A percentile compares a stretch with the other conserved stretches of the same genome.
Evolutionary conservation across 2,329 filamentous ascomycete species (phyloP).

Genomic region (Hirsutella thompsonii): DNA sequence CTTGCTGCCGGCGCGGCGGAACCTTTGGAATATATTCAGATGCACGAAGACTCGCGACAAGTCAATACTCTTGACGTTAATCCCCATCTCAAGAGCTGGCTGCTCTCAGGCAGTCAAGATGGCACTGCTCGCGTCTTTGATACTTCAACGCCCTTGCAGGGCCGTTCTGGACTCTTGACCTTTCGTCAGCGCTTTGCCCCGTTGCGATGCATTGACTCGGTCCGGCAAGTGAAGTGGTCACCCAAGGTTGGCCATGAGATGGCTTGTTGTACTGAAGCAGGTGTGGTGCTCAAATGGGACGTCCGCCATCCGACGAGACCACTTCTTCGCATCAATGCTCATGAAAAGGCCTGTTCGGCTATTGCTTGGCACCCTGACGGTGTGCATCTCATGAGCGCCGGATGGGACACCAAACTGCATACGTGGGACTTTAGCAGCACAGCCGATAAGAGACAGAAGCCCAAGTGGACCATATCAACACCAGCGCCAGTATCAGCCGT

Average conservation of each 20-base stretch:
- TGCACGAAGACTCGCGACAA: conserved; percentile 48
- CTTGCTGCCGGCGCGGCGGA: conserved; percentile 28
- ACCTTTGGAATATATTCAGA: conserved; percentile 42
- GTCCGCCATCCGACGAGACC: conserved; percentile 40
- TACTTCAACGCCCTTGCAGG: conserved; percentile 33
- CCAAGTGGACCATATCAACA: conserved; percentile 47
- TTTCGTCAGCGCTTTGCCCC: conserved; percentile 33
- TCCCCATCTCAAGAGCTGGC: conserved; percentile 41
- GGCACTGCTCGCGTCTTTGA: conserved; percentile 51
- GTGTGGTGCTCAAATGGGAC: conserved; percentile 52
- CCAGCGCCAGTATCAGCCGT: conserved; percentile 47
- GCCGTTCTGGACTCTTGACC: conserved; percentile 33
- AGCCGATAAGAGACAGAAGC: conserved; percentile 51
- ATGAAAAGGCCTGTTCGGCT: conserved; percentile 45
- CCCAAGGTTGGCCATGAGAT: conserved; percentile 48
- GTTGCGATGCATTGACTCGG: conserved; percentile 25
- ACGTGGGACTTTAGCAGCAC: conserved; percentile 52
- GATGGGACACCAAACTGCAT: conserved; percentile 46
- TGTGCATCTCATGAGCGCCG: conserved; percentile 50
- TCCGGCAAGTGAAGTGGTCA: conserved; percentile 54
- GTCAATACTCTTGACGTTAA: conserved; percentile 52
- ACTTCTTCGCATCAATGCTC: conserved; percentile 45
- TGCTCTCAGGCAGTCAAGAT: conserved; percentile 52
- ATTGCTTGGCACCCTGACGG: conserved; percentile 59
- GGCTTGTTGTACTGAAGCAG: conserved; percentile 51